Base-by-base conservation (phyloP, 2,329 filamentous ascomycete species). In the Fusarium sambucinum region DNA sequence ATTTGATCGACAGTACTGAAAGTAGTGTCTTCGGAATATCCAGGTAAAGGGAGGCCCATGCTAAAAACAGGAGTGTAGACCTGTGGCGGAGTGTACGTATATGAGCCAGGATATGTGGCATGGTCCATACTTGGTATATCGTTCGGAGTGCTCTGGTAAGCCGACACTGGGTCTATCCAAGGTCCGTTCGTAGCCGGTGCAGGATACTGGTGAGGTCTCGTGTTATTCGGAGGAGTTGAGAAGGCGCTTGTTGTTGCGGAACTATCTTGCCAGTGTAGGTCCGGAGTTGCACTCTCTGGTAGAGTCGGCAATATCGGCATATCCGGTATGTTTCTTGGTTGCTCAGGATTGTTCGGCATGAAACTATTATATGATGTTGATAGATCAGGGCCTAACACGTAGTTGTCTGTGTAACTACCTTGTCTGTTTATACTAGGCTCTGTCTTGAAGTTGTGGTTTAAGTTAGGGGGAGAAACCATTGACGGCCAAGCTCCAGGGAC, bases 171-270 rank as follows among this genome's bases (percentile, higher is more conserved):
- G 33, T 69, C 66, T 32, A 66, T 73, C 80, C 80, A 82, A 21
- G 77, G 75, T 2, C 71, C 61, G 19, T 71, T 74, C 4, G 78
- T 73, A 7, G 76, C 68, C 12, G 69, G 72, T 16, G 69, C 70
- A n/a, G 74, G 64, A 3, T 72, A 61, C 9, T 69, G 73, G n/a
- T 74, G 66, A 38, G 72, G 72, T 25, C 74, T 66, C 4, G 77
- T 71, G 44, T 74, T 77, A 16, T 82, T 81, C 9, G 82, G 81
- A 19, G 82, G 70, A 4, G 84, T 83, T 4, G 84, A 85, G 66
- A 81, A 85, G 25, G 76, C 77, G 73, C 83, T 85, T 44, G 82
- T 81, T 10, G 83, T 78, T n/a, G 81, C 77, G 14, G 84, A 84
- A 48, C 72, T 74, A 29, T 83, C 82, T 33, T 77, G 77, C 73